Percentiles rank a stretch among this genome's conserved stretches.
Evolutionary conservation across 176 grass and related monocot species (phyloP).

Genomic region (Oryza glumipatula): DNA sequence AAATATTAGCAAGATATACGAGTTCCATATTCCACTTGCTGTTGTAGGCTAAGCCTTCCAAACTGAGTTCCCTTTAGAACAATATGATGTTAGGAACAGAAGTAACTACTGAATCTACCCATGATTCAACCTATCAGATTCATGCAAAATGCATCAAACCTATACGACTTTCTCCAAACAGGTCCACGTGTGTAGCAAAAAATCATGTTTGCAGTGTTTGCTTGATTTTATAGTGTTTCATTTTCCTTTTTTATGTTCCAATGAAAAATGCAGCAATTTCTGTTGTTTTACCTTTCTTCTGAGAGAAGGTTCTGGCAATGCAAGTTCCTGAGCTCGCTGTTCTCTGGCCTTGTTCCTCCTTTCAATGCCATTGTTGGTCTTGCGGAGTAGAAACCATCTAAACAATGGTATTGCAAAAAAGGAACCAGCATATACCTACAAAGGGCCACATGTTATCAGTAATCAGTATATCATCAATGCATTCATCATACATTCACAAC

Average conservation of each 20-base stretch:
- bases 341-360: slow-evolving; percentile 85
- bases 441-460: slow-evolving; percentile 23
- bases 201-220: slow-evolving; percentile 1
- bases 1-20: slow-evolving; percentile 8
- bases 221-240: neutral
- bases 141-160: neutral
- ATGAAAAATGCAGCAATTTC: neutral
- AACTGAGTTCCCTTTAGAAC: neutral
- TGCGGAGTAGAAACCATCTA: slow-evolving; percentile 81
- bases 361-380: slow-evolving; percentile 66
- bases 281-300: slow-evolving; percentile 74
- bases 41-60: slow-evolving; percentile 14
- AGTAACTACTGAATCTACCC: neutral
- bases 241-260: neutral
- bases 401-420: slow-evolving; percentile 90
- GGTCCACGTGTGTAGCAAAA: slow-evolving; percentile 11
- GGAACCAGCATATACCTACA: slow-evolving; percentile 89
- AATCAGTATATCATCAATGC: slow-evolving; percentile 39
- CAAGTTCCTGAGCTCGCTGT: slow-evolving; percentile 63
- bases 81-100: slow-evolving; percentile 25
- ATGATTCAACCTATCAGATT: slow-evolving; percentile 7
- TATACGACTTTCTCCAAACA: slow-evolving; percentile 28
- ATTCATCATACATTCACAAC: slow-evolving; percentile 15
- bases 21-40: slow-evolving; percentile 14
- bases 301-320: slow-evolving; percentile 64